A percentile compares a stretch with the other conserved stretches of the same genome.
These are phyloP conservation scores for Pseudonitzschia multiseries DNA, from an alignment of 108 stramenopile genomes.

Conservation along the genomic window DNA sequence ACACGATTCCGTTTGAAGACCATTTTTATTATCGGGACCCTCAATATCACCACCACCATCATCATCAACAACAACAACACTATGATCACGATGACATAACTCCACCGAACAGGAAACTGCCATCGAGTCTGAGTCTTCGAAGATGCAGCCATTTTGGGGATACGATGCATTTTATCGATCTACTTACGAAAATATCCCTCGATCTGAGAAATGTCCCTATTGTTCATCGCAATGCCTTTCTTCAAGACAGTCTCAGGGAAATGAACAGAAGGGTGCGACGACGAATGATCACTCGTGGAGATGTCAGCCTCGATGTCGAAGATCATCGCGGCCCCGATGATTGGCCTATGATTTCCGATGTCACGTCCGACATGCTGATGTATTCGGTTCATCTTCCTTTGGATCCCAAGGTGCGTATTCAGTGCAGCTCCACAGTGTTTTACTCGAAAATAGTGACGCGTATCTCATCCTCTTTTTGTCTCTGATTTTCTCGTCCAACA, in stretches of 20 bases:
- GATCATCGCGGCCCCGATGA: constrained; percentile 58
- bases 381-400: constrained; percentile 84
- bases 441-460: neutral
- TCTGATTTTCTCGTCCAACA: neutral
- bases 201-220: constrained; percentile 62
- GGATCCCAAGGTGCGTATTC: constrained; percentile 48
- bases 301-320: constrained; percentile 81
- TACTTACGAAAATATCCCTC: constrained; percentile 76
- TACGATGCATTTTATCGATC: constrained; percentile 87
- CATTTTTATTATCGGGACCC: constrained; percentile 3
- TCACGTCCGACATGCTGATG: constrained; percentile 64
- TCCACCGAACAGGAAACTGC: constrained; percentile 26
- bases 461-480: neutral
- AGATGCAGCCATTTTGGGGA: constrained; percentile 87
- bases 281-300: constrained; percentile 77
- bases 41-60: constrained; percentile 10
- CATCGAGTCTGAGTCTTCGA: constrained; percentile 65
- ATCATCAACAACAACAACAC: constrained; percentile 17
- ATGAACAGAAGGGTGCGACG: constrained; percentile 75
- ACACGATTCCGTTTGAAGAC: constrained; percentile 32
- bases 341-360: constrained; percentile 47
- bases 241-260: constrained; percentile 58
- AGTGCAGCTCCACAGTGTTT: neutral
- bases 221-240: constrained; percentile 45
- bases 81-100: neutral